Percentiles rank a stretch among this genome's conserved stretches.
phyloP scores from a whole-genome alignment of 2,329 filamentous ascomycete genomes.

The Sclerotinia trifoliorum region DNA sequence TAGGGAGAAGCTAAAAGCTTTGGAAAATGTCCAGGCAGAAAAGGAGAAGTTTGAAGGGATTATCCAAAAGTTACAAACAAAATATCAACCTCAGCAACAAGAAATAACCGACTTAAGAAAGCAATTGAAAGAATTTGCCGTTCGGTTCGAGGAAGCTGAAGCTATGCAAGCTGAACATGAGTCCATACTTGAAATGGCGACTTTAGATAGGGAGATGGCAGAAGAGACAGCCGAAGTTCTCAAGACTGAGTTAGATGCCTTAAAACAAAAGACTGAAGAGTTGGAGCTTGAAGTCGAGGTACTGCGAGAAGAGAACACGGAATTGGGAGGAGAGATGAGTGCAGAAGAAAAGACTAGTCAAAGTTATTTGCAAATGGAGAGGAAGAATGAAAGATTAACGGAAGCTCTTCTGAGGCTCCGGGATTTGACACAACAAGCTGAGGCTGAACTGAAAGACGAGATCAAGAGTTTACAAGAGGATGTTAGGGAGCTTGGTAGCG shows the following conservation, averaged over 20 bases:
- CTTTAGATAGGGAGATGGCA: slow-evolving; percentile 91
- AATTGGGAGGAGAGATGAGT: slow-evolving; percentile 79
- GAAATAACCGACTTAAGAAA: slow-evolving; percentile 76
- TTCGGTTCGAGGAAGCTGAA: slow-evolving; percentile 67
- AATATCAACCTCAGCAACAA: slow-evolving; percentile 80
- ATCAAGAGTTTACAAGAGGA: slow-evolving; percentile 73
- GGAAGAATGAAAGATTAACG: slow-evolving; percentile 81
- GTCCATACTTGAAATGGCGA: slow-evolving; percentile 77
- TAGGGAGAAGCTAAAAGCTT: slow-evolving; percentile 74
- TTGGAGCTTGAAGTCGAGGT: slow-evolving; percentile 86
- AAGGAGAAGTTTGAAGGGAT: slow-evolving; percentile 77
- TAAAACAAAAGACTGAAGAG: slow-evolving; percentile 78
- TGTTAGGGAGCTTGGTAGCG: slow-evolving; percentile 61
- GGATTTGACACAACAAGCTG: slow-evolving; percentile 83
- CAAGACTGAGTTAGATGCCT: slow-evolving; percentile 74
- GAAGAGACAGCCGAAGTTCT: slow-evolving; percentile 85
- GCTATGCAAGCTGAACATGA: slow-evolving; percentile 81
- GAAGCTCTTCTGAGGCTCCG: slow-evolving; percentile 82
- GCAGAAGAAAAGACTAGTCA: slow-evolving; percentile 83
- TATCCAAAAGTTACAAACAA: slow-evolving; percentile 86
- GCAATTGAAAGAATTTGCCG: slow-evolving; percentile 72
- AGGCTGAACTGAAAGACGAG: slow-evolving; percentile 73
- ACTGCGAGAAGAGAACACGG: slow-evolving; percentile 79
- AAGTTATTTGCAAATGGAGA: slow-evolving; percentile 89
- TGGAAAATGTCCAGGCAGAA: slow-evolving; percentile 75